A percentile compares a stretch with the other conserved stretches of the same genome.
Conservation (phyloP, 768 basidiomycete genomes). For the Boletus subcaerulescens region DNA sequence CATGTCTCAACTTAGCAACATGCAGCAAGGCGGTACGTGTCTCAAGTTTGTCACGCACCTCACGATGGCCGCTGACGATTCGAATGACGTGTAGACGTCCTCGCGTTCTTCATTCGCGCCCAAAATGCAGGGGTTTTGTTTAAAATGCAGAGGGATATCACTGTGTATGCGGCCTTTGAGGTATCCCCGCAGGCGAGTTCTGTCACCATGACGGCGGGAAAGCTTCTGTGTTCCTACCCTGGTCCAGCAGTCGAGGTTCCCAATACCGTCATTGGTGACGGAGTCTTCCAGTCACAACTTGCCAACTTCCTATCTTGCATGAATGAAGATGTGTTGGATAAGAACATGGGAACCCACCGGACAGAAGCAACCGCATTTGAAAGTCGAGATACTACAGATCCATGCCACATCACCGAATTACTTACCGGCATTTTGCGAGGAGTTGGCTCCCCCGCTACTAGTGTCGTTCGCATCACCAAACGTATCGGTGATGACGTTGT, state of each 20-base stretch:
- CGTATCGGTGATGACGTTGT: constrained; percentile 31
- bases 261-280: constrained; percentile 23
- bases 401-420: constrained; percentile 44
- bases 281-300: constrained; percentile 34
- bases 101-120: constrained; percentile 37
- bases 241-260: constrained; percentile 40
- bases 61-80: no score
- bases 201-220: constrained; percentile 39
- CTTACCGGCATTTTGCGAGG: constrained; percentile 43
- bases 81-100: constrained; percentile 28
- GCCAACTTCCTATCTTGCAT: constrained; percentile 36
- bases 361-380: background rate
- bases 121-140: constrained; percentile 49
- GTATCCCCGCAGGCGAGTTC: constrained; percentile 33
- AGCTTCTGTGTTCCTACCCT: constrained; percentile 44
- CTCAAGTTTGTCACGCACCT: background rate
- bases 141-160: constrained; percentile 17
- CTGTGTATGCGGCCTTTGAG: constrained; percentile 34
- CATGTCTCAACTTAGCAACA: constrained; percentile 9
- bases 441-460: constrained; percentile 14
- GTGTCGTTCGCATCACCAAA: constrained; percentile 26
- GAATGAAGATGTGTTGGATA: constrained; percentile 30
- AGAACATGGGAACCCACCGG: no score
- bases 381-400: constrained; percentile 27
- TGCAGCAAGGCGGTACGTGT: constrained; percentile 23